Evolutionary conservation across 345 rosid genomes (phyloP).

Genomic region (Hibiscus tridactylites): DNA sequence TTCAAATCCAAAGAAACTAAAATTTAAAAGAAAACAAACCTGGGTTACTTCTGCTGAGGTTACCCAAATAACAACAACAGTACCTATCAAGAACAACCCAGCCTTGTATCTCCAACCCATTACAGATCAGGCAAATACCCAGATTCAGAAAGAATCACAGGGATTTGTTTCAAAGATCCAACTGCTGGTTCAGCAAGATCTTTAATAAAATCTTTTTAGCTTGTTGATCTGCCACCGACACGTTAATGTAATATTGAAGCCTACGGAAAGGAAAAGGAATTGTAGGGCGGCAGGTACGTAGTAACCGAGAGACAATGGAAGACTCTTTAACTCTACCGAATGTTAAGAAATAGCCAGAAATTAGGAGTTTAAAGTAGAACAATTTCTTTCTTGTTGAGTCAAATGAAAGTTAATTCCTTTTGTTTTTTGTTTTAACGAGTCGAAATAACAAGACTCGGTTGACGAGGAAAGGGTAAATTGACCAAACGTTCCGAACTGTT

Average conservation of each 20-base stretch:
- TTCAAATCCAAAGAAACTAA: neutral
- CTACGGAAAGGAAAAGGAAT: neutral
- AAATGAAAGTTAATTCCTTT: too few relatives aligned
- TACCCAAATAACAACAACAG: conserved; percentile 94
- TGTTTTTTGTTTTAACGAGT: too few relatives aligned
- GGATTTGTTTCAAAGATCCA: conserved; percentile 26
- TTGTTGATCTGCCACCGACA: neutral
- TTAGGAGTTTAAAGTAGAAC: neutral
- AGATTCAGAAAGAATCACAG: conserved; percentile 11
- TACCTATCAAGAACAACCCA: conserved; percentile 73
- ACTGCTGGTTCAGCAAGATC: neutral
- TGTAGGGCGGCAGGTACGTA: conserved; percentile 3
- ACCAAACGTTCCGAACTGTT: too few relatives aligned
- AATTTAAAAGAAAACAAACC: conserved; percentile 23
- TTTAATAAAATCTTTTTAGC: neutral
- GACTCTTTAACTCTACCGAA: neutral
- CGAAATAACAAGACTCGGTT: too few relatives aligned
- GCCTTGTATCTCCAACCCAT: conserved; percentile 91
- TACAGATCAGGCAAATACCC: conserved; percentile 11
- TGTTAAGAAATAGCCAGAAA: neutral
- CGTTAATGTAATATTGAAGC: neutral
- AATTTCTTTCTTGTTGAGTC: too few relatives aligned
- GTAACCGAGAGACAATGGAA: neutral
- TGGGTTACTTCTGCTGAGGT: conserved; percentile 86
- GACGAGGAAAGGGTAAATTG: too few relatives aligned